A percentile compares a stretch with the other conserved stretches of the same genome.
Evolutionary conservation across 2,329 filamentous ascomycete genomes (phyloP).

Genomic region (Dactylellina leptospora): DNA sequence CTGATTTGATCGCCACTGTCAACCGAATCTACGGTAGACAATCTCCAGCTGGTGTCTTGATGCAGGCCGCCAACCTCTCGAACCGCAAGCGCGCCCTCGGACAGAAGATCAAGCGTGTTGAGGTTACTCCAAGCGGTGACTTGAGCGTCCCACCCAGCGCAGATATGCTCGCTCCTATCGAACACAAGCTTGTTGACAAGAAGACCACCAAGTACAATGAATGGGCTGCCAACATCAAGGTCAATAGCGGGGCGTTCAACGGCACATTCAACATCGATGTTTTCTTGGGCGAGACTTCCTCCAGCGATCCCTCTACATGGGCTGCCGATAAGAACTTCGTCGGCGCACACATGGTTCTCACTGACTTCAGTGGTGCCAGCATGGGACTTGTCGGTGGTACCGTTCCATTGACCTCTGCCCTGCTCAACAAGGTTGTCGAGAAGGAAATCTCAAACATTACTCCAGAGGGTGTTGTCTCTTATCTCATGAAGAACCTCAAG

Average conservation of each 20-base stretch:
- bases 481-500: constrained; percentile 58
- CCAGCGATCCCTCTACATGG: constrained; percentile 58
- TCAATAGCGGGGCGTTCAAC: constrained; percentile 59
- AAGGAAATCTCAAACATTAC: constrained; percentile 57
- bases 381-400: constrained; percentile 59
- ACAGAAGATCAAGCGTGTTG: background rate
- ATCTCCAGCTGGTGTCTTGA: constrained; percentile 19
- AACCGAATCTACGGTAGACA: constrained; percentile 17
- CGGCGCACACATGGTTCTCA: constrained; percentile 60
- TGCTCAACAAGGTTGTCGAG: constrained; percentile 58
- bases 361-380: constrained; percentile 43
- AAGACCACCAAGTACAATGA: constrained; percentile 56
- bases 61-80: constrained; percentile 66
- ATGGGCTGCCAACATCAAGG: constrained; percentile 60
- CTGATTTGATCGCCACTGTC: constrained; percentile 3
- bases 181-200: constrained; percentile 15
- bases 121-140: constrained; percentile 4
- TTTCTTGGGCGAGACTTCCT: constrained; percentile 59
- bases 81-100: background rate
- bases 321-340: constrained; percentile 61
- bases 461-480: constrained; percentile 58
- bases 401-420: constrained; percentile 60
- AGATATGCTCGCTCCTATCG: constrained; percentile 8
- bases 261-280: constrained; percentile 60
- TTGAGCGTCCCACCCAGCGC: constrained; percentile 20